These are phyloP conservation scores for Amanita pseudoporphyria DNA, from an alignment of 768 basidiomycete genomes.

Conservation along the genomic window DNA sequence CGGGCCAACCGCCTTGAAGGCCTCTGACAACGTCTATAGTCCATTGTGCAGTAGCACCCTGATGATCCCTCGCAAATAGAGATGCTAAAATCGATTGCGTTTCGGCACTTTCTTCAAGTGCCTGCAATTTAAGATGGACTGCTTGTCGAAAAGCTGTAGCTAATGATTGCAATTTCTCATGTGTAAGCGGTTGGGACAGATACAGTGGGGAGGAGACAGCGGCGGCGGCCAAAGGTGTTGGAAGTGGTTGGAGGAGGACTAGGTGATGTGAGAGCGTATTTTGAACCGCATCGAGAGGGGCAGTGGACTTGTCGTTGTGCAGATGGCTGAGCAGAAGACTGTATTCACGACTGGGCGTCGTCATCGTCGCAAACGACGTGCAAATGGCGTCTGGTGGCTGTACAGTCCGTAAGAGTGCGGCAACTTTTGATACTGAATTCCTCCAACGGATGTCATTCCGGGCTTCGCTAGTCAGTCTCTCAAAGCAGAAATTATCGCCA, in stretches of 20 bases:
- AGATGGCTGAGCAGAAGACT: constrained; percentile 41
- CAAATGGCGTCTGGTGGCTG: constrained; percentile 6
- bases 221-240: constrained; percentile 49
- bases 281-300: constrained; percentile 42
- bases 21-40: constrained; percentile 41
- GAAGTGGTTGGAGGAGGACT: constrained; percentile 34
- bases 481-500: constrained; percentile 12
- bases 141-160: constrained; percentile 52
- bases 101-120: constrained; percentile 25
- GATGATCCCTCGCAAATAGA: constrained; percentile 28
- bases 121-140: constrained; percentile 40
- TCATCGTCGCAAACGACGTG: too few relatives aligned
- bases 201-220: constrained; percentile 49
- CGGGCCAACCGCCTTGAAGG: constrained; percentile 54
- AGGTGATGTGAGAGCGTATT: constrained; percentile 53
- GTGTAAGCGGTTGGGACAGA: constrained; percentile 30
- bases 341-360: constrained; percentile 11
- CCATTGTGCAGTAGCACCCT: constrained; percentile 42
- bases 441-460: too few relatives aligned
- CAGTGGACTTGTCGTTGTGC: constrained; percentile 30
- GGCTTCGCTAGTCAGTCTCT: too few relatives aligned
- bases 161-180: constrained; percentile 39
- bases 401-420: too few relatives aligned
- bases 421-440: too few relatives aligned
- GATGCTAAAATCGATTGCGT: constrained; percentile 22